Evolutionary conservation across 306 rosid species (phyloP).

Genomic region (Oxytropis ochrocephala): DNA sequence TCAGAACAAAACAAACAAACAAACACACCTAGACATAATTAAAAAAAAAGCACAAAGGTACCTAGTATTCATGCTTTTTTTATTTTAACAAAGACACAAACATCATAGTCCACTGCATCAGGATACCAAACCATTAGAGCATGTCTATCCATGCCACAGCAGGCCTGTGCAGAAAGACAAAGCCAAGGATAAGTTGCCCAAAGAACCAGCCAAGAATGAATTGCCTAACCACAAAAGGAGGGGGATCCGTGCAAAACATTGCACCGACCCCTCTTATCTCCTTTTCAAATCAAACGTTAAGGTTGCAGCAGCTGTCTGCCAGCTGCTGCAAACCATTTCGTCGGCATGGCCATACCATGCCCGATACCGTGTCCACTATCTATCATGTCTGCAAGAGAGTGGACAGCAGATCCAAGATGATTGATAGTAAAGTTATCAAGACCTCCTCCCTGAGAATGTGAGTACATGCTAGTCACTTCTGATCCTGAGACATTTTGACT

Average conservation of each 20-base stretch:
- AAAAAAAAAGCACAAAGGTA: constrained; percentile 14
- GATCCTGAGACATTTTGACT: constrained; percentile 56
- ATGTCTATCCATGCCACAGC: neutral
- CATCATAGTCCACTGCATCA: constrained; percentile 23
- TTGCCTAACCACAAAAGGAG: constrained; percentile 52
- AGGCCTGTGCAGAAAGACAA: constrained; percentile 22
- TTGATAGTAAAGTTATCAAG: constrained; percentile 40
- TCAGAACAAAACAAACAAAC: constrained; percentile 15
- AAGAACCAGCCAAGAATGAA: constrained; percentile 39
- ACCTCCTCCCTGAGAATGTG: constrained; percentile 47
- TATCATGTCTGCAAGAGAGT: constrained; percentile 51
- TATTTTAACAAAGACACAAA: constrained; percentile 31
- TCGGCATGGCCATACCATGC: constrained; percentile 39
- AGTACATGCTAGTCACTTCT: constrained; percentile 74
- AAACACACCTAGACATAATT: neutral
- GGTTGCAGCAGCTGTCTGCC: constrained; percentile 57
- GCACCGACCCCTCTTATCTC: constrained; percentile 30
- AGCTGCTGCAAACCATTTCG: constrained; percentile 72
- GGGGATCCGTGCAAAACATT: constrained; percentile 22
- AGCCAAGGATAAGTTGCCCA: constrained; percentile 84
- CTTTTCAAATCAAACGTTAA: constrained; percentile 42
- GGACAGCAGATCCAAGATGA: constrained; percentile 44
- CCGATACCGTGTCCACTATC: constrained; percentile 23
- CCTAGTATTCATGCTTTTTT: constrained; percentile 21
- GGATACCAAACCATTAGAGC: neutral